phyloP scores from a whole-genome alignment of 495 filamentous ascomycete genomes.

The Aspergillus bridgeri region DNA sequence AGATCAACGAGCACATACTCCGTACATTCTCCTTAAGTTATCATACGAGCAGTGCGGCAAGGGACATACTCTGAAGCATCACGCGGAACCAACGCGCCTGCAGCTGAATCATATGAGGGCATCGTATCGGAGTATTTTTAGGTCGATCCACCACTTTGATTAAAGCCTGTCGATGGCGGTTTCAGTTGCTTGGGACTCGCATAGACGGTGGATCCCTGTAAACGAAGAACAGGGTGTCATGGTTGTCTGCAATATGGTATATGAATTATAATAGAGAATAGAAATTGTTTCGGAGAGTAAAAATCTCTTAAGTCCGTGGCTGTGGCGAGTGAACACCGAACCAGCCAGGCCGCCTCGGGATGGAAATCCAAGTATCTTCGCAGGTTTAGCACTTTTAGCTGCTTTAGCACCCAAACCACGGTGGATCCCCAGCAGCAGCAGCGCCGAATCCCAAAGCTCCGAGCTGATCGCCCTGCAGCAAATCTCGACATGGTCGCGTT shows the following conservation, averaged over 20 bases:
- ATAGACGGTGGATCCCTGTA: background rate
- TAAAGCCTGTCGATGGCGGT: background rate
- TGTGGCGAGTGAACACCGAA: background rate
- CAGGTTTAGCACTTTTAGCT: too few species aligned
- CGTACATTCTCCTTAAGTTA: background rate
- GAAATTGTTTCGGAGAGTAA: too few species aligned
- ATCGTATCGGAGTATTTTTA: background rate
- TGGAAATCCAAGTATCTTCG: background rate
- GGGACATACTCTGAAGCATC: background rate
- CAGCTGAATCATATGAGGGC: background rate
- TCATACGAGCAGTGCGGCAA: background rate
- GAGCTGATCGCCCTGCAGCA: slow-evolving; percentile 12
- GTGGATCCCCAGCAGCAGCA: background rate
- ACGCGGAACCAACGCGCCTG: background rate
- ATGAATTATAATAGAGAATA: too few species aligned
- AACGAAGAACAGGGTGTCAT: too few species aligned
- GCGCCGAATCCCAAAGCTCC: background rate
- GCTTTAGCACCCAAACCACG: too few species aligned
- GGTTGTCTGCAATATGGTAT: too few species aligned
- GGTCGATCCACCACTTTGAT: background rate
- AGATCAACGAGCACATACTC: background rate
- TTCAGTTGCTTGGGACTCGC: background rate
- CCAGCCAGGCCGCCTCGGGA: background rate
- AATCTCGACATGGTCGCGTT: slow-evolving; percentile 9
- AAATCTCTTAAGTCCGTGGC: background rate